Evolutionary conservation across 75 land plant genomes (phyloP), one percentile per base, ranked within the genome.

Genomic region (Picea glauca): DNA sequence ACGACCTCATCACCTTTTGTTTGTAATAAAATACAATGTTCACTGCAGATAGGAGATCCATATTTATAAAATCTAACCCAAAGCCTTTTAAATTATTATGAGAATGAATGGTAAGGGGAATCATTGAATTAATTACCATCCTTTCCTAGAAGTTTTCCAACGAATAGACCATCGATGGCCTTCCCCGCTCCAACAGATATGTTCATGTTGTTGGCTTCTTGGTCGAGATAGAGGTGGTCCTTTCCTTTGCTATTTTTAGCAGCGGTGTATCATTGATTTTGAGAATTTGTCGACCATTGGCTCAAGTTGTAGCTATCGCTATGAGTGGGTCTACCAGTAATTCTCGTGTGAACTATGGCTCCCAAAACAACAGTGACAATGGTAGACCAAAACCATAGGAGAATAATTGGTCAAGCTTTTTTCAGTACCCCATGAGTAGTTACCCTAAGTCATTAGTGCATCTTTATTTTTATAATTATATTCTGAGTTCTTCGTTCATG

Each of bases 1-100:
- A 96, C 33, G 98, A 87, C 77, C 98, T 87, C 17, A 96, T 96
- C 73, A 85, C 98, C 80, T 90, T 96, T 78, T 96, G 98, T 43
- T 96, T 79, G 77, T 93, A 96, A 83, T 88, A 92, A 81, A 96
- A 96, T 70, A 96, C 98, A 76, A 93, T 91, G 80, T 96, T 96
- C 81, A 96, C 98, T 95, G 88, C 85, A 77, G 26, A 26, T 26
- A 26, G 26, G 26, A 26, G 26, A 26, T 26, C 26, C 26, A 26
- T 26, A 26, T 26, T 30, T 18, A 30, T 8, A 73, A 35, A 38
- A 72, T 46, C 13, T 56, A 8, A 61, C 63, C n/a, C 35, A n/a
- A 17, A 26, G 38, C 35, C 20, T 2, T 60, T n/a, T 4, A 60
- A 3, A 60, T 17, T n/a, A 17, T 4, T 60, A 60, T 26, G 61